phyloP scores from a whole-genome alignment of 108 stramenopile species.

The Skeletonema potamos region DNA sequence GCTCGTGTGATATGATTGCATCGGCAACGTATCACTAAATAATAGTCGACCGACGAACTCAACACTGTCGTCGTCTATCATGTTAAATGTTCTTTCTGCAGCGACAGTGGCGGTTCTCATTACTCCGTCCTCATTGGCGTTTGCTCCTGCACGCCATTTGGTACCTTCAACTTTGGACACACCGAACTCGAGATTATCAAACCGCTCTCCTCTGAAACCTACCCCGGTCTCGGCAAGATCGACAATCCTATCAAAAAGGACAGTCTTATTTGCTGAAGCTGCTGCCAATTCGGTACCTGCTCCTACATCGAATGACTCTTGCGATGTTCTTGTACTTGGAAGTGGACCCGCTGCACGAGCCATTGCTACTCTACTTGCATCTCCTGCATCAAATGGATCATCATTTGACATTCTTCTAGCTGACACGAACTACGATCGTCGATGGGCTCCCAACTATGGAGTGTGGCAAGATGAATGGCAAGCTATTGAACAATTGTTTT shows the following conservation, averaged over 20 bases:
- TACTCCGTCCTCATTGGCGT: neutral
- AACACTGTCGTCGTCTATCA: neutral
- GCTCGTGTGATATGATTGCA: too few relatives aligned
- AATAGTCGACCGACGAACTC: too few relatives aligned
- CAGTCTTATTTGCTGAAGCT: neutral
- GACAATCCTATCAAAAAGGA: neutral
- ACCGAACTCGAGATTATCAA: neutral
- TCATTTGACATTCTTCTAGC: constrained; percentile 74
- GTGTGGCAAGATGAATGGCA: constrained; percentile 96
- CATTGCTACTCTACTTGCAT: constrained; percentile 70
- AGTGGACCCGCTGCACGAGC: constrained; percentile 78
- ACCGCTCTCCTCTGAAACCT: neutral
- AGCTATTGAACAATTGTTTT: constrained; percentile 42
- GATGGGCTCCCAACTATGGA: constrained; percentile 91
- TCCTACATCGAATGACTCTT: constrained; percentile 48
- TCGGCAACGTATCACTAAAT: too few relatives aligned
- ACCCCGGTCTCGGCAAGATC: neutral
- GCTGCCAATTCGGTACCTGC: neutral
- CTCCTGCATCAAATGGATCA: constrained; percentile 4
- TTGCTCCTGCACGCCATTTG: neutral
- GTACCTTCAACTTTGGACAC: neutral
- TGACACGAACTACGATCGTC: constrained; percentile 73
- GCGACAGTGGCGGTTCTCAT: neutral
- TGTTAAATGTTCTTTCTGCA: neutral
- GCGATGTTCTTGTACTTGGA: constrained; percentile 82